These are phyloP conservation scores for Reutealis trisperma DNA, from an alignment of 345 rosid species.

Conservation along the genomic window DNA sequence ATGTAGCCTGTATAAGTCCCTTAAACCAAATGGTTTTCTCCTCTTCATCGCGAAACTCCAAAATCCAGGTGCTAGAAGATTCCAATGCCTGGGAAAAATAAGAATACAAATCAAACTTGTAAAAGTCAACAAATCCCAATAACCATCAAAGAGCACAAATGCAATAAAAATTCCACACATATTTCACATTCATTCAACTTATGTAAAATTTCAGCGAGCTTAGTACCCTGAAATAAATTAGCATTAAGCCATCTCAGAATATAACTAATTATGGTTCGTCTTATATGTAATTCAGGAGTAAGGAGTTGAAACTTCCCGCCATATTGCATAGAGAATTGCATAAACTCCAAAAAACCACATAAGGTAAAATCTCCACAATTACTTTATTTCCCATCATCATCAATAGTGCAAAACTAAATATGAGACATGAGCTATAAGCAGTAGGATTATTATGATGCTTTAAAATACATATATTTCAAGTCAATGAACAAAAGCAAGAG, in stretches of 20 bases:
- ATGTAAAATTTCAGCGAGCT: neutral
- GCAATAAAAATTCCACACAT: neutral
- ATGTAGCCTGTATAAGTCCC: constrained; percentile 85
- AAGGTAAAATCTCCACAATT: neutral
- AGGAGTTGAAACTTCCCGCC: neutral
- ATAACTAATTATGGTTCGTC: neutral
- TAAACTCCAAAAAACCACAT: neutral
- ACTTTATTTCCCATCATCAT: neutral
- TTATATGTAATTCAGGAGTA: no score
- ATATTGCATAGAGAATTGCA: neutral
- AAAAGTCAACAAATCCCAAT: neutral
- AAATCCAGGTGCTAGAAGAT: constrained; percentile 87
- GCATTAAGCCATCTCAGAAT: neutral
- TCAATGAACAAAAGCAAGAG: neutral
- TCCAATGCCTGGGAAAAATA: constrained; percentile 70
- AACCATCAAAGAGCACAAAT: neutral
- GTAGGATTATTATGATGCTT: neutral
- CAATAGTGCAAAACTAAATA: neutral
- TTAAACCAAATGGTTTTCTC: constrained; percentile 83
- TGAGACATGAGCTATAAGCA: no score
- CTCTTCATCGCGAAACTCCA: constrained; percentile 70
- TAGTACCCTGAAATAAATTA: neutral
- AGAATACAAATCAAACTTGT: neutral
- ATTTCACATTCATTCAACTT: neutral
- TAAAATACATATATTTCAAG: neutral